Evolutionary conservation across 192 early-diverging fungal species (phyloP).

Genomic region (Gonapodya prolifera): DNA sequence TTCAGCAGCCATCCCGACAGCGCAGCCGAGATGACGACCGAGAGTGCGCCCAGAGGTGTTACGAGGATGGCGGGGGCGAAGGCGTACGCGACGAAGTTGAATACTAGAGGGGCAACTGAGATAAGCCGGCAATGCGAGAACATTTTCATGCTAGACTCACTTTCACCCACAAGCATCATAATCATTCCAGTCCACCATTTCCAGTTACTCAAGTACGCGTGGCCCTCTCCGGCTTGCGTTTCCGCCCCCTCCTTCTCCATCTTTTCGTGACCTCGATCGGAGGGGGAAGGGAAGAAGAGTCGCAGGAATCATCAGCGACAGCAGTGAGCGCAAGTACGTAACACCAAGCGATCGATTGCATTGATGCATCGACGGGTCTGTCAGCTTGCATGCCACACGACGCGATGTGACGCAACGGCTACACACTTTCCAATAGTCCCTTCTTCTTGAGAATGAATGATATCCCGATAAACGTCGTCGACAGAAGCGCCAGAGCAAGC

Average conservation of each 20-base stretch:
- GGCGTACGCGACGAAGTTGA: background rate
- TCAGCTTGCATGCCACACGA: background rate
- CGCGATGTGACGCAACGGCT: background rate
- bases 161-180: background rate
- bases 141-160: background rate
- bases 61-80: background rate
- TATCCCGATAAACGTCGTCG: background rate
- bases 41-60: background rate
- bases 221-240: background rate
- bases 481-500: background rate
- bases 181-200: background rate
- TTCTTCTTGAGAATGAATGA: constrained; percentile 4
- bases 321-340: background rate
- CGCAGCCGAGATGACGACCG: background rate
- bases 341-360: no score
- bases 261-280: background rate
- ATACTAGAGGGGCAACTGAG: background rate
- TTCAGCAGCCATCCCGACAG: background rate
- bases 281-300: no score
- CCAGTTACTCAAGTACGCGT: constrained; percentile 1
- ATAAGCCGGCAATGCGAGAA: background rate
- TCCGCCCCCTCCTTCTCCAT: background rate
- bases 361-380: background rate
- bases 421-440: background rate
- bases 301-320: background rate